Evolutionary conservation across 768 basidiomycete species (phyloP), one percentile per base, ranked within the genome.

Genomic region (Leccinellum rugosiceps): DNA sequence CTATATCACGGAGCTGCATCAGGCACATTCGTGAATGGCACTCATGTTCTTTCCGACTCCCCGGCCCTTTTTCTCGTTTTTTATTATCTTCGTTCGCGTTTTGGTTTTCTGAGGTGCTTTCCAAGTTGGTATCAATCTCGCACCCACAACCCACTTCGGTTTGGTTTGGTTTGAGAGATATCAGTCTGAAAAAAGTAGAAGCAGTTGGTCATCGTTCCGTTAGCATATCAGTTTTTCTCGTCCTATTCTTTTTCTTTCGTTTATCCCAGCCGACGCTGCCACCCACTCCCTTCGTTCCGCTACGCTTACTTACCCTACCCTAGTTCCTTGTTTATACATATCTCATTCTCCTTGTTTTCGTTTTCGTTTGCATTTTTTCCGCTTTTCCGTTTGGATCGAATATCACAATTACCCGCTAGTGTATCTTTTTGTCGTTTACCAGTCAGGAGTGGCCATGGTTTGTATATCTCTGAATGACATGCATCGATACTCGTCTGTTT

Each of bases 391-490:
- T 43, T 19, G 41, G 11, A 10, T 43, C 52, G 35, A 53, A 59
- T 56, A 65, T 62, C 58, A 61, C 56, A 45, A 47, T 41, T 19
- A 51, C 30, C 34, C 17, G 47, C 53, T 58, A 62, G 44, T 68
- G 63, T 68, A 68, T 68, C 60, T 47, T 49, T 52, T 59, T 52
- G 17, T 34, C 38, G 46, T 45, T 38, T 50, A 43, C 41, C 44
- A 41, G 51, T 53, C 35, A 35, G 14, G 31, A 30, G 35, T 53
- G 25, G 4, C 48, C 31, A 26, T 56, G 25, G 31, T 57, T 25
- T 23, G 11, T 46, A 44, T 30, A 19, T 56, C 21, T 55, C 38
- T 45, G 28, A 60, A 38, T 57, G 51, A 50, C 15, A 52, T 19
- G 30, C 34, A 47, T 62, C 23, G 44, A 45, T 8, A 45, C 43